A percentile compares a stretch with the other conserved stretches of the same genome.
Evolutionary conservation across 2,329 filamentous ascomycete genomes (phyloP).

Genomic region (Fusarium torulosum): DNA sequence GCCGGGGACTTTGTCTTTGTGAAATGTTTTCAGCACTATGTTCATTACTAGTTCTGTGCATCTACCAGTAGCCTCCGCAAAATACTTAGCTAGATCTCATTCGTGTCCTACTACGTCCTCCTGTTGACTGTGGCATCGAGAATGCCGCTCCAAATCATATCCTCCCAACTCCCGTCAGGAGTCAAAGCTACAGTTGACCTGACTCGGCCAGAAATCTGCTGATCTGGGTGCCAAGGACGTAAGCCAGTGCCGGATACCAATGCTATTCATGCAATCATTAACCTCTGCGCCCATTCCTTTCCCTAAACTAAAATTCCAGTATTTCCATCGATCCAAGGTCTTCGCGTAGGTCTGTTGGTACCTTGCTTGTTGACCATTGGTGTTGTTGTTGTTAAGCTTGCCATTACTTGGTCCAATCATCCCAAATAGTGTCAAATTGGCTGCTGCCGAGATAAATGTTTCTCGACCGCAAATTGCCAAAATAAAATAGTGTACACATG

Average conservation of each 20-base stretch:
- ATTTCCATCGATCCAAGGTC: constrained; percentile 27
- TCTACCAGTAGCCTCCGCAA: constrained; percentile 41
- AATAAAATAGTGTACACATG: constrained; percentile 53
- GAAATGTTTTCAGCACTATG: constrained; percentile 44
- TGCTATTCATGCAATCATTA: constrained; percentile 57
- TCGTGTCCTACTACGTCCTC: constrained; percentile 23
- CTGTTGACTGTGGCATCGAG: constrained; percentile 19
- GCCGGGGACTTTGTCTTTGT: background rate
- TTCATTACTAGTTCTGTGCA: constrained; percentile 51
- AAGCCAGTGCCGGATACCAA: constrained; percentile 51
- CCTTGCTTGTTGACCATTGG: constrained; percentile 17
- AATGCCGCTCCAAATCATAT: constrained; percentile 32
- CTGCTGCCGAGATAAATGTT: constrained; percentile 6
- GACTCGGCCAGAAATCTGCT: constrained; percentile 34
- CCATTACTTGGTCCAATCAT: constrained; percentile 1
- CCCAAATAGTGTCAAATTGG: constrained; percentile 16
- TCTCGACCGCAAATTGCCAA: constrained; percentile 35
- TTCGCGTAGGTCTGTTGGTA: constrained; percentile 25
- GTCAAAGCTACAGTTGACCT: constrained; percentile 20
- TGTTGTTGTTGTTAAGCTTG: constrained; percentile 19
- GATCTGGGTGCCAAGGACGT: constrained; percentile 37
- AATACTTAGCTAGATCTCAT: constrained; percentile 40
- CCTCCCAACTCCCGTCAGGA: constrained; percentile 18
- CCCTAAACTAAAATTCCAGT: constrained; percentile 39
- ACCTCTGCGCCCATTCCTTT: constrained; percentile 47